These are phyloP conservation scores for Pyrus pyrifolia DNA, from an alignment of 306 rosid species.

Conservation along the genomic window DNA sequence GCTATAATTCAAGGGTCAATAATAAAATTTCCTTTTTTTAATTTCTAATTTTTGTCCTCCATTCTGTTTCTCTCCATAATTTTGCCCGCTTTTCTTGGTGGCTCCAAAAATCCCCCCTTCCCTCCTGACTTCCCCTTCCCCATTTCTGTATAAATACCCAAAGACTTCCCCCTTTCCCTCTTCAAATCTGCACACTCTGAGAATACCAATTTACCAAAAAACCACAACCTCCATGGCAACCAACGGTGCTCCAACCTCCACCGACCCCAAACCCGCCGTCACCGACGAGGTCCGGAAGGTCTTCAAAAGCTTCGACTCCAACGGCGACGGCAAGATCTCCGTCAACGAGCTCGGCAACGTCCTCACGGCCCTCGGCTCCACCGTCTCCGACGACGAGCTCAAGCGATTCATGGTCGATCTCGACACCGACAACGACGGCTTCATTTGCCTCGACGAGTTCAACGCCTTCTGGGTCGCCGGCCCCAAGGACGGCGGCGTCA, in stretches of 20 bases:
- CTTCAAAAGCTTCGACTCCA: conserved; percentile 66
- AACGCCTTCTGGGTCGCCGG: conserved; percentile 56
- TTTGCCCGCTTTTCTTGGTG: not conserved
- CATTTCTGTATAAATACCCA: not conserved
- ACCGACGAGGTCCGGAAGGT: conserved; percentile 46
- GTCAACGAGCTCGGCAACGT: conserved; percentile 52
- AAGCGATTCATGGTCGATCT: conserved; percentile 68
- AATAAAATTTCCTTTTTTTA: not conserved
- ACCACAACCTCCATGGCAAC: conserved; percentile 30
- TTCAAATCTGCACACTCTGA: not conserved
- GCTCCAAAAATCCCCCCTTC: not conserved
- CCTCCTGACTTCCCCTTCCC: not conserved
- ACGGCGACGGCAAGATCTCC: conserved; percentile 95
- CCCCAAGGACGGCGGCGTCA: conserved; percentile 30
- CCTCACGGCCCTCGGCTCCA: conserved; percentile 53
- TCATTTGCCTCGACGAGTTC: conserved; percentile 66
- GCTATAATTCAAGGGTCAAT: not conserved
- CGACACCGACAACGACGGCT: conserved; percentile 69
- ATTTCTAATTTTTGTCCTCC: not conserved
- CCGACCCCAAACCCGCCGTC: conserved; percentile 25
- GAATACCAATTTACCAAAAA: not conserved
- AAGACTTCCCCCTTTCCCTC: not conserved
- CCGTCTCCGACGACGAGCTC: conserved; percentile 36
- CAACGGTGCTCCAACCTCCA: conserved; percentile 16
- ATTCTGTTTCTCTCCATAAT: not conserved